Conservation (phyloP, 371 early-diverging fungal species). For the Mortierella sp. region DNA sequence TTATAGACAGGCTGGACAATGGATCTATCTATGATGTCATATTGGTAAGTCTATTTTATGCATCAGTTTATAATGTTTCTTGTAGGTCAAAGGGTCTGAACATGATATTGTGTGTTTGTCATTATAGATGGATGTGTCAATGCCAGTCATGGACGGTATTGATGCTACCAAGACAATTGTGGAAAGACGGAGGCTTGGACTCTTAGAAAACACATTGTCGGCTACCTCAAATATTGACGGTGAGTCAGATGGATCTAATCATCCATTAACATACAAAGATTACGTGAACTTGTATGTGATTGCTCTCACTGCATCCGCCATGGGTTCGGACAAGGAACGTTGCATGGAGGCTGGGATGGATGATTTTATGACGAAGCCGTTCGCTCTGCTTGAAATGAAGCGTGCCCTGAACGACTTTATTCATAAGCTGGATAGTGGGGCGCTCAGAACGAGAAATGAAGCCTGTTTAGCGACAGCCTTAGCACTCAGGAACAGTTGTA, state of each 20-base stretch:
- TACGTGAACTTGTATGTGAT: slow-evolving; percentile 65
- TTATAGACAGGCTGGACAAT: slow-evolving; percentile 45
- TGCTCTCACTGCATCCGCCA: slow-evolving; percentile 72
- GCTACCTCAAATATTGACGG: neutral
- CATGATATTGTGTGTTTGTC: neutral
- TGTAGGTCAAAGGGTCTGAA: neutral
- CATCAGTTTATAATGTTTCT: neutral
- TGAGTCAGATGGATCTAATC: neutral
- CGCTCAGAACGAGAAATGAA: slow-evolving; percentile 32
- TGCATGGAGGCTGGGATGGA: slow-evolving; percentile 76
- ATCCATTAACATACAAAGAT: slow-evolving; percentile 14
- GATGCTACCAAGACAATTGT: slow-evolving; percentile 49
- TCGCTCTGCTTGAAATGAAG: slow-evolving; percentile 69
- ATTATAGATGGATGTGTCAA: slow-evolving; percentile 50
- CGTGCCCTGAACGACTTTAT: slow-evolving; percentile 35
- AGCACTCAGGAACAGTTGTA: slow-evolving; percentile 30
- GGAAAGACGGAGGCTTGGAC: slow-evolving; percentile 34
- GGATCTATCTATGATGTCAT: slow-evolving; percentile 44
- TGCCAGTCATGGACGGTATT: slow-evolving; percentile 53
- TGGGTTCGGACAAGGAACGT: slow-evolving; percentile 68
- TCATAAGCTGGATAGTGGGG: slow-evolving; percentile 17
- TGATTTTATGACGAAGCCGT: slow-evolving; percentile 72
- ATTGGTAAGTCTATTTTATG: slow-evolving; percentile 13
- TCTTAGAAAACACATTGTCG: slow-evolving; percentile 4
- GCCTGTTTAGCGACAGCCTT: slow-evolving; percentile 23